These are phyloP conservation scores for Fibroporia radiculosa DNA, from an alignment of 768 basidiomycete species.

Conservation along the genomic window DNA sequence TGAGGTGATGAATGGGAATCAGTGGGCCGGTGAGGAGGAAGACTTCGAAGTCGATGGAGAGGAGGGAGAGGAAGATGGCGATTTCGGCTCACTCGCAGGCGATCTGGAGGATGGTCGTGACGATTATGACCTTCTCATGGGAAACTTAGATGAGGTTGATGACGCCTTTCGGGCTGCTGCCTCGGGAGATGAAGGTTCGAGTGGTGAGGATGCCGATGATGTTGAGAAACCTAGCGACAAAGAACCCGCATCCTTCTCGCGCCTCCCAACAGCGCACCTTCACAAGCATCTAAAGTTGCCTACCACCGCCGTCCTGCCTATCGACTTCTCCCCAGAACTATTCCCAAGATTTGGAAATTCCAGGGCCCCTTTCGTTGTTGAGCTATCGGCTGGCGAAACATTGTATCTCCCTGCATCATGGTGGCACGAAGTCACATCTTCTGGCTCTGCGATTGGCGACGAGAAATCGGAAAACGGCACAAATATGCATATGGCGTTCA, in stretches of 20 bases:
- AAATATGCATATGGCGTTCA: constrained; percentile 24
- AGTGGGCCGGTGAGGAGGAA: constrained; percentile 7
- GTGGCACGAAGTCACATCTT: constrained; percentile 27
- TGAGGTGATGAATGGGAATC: constrained; percentile 8
- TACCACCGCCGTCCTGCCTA: constrained; percentile 16
- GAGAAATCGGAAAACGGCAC: not conserved
- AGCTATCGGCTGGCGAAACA: constrained; percentile 24
- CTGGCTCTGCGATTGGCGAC: constrained; percentile 8
- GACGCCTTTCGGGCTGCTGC: constrained; percentile 1
- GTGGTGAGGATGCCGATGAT: constrained; percentile 2
- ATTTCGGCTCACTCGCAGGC: constrained; percentile 5
- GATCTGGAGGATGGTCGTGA: constrained; percentile 18
- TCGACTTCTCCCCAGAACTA: constrained; percentile 3
- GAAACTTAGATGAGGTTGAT: constrained; percentile 8
- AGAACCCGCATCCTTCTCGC: constrained; percentile 24
- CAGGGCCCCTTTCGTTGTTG: constrained; percentile 20
- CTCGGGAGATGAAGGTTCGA: constrained; percentile 7
- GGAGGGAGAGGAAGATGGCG: constrained; percentile 6
- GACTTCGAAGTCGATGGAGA: constrained; percentile 9
- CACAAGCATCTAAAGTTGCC: constrained; percentile 20
- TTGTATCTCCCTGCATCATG: constrained; percentile 25
- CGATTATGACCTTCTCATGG: constrained; percentile 22
- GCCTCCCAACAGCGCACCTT: constrained; percentile 21
- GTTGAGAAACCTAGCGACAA: constrained; percentile 1
- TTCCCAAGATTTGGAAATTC: constrained; percentile 16